Conservation (phyloP, 768 basidiomycete genomes). For the Fibroporia radiculosa region DNA sequence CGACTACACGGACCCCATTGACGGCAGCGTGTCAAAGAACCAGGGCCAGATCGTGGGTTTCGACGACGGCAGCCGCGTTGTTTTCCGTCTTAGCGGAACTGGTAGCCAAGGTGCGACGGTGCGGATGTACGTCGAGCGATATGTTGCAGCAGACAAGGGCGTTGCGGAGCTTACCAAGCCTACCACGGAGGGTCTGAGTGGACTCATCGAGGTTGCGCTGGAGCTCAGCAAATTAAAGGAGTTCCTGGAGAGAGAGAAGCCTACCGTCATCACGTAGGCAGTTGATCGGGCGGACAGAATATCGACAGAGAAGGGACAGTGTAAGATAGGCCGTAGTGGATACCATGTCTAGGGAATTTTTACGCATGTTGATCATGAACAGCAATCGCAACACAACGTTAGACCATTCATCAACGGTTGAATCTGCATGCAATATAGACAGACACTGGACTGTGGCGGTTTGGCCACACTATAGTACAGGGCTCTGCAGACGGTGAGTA, state of each 20-base stretch:
- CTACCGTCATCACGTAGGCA: constrained; percentile 81
- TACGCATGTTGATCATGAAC: too few species aligned
- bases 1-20: constrained; percentile 98
- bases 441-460: too few species aligned
- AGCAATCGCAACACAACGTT: too few species aligned
- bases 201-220: constrained; percentile 92
- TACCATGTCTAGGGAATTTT: too few species aligned
- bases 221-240: constrained; percentile 77
- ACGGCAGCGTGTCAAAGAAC: constrained; percentile 85
- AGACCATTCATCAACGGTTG: too few species aligned
- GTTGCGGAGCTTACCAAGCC: constrained; percentile 62
- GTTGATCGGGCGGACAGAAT: background rate
- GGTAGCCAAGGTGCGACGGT: constrained; percentile 96
- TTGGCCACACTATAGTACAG: too few species aligned
- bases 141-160: constrained; percentile 65
- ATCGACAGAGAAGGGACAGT: background rate
- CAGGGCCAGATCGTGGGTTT: constrained; percentile 95
- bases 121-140: constrained; percentile 92
- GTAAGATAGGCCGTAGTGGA: too few species aligned
- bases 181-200: constrained; percentile 86
- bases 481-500: too few species aligned
- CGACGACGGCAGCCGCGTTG: constrained; percentile 85
- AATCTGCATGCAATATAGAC: too few species aligned
- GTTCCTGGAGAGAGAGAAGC: constrained; percentile 81
- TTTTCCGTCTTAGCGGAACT: constrained; percentile 94